These are phyloP conservation scores for Oleoguttula mirabilis DNA, from an alignment of 495 filamentous ascomycete species.

Conservation along the genomic window DNA sequence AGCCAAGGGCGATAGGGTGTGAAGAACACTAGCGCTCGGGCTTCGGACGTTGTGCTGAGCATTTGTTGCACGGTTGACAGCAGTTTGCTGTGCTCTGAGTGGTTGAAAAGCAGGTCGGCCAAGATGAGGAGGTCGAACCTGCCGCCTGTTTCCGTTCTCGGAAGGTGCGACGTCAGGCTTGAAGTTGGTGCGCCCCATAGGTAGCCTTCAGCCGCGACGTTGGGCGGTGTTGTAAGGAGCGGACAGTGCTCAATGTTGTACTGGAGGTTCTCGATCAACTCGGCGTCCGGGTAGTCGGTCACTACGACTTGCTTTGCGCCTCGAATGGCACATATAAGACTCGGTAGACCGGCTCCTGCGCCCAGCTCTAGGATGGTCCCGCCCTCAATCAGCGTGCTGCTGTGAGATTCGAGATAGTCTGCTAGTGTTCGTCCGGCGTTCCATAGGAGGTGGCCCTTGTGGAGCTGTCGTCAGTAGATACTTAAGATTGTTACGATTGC, in stretches of 20 bases:
- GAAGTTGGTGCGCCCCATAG: conserved; percentile 55
- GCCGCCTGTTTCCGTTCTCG: conserved; percentile 18
- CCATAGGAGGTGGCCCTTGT: conserved; percentile 77
- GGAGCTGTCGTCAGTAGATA: conserved; percentile 1
- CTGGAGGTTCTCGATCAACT: conserved; percentile 62
- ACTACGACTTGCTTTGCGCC: conserved; percentile 61
- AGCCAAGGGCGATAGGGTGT: conserved; percentile 89
- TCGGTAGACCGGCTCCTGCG: conserved; percentile 76
- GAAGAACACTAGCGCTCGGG: conserved; percentile 76
- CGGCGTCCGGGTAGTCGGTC: conserved; percentile 79
- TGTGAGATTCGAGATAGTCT: conserved; percentile 58
- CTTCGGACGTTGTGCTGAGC: conserved; percentile 38
- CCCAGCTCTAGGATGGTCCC: conserved; percentile 78
- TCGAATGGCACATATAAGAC: conserved; percentile 58
- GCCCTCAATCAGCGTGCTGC: conserved; percentile 39
- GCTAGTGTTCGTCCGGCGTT: conserved; percentile 68
- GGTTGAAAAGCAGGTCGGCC: conserved; percentile 80
- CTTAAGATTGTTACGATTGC: background rate
- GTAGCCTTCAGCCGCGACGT: conserved; percentile 22
- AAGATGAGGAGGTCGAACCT: conserved; percentile 73
- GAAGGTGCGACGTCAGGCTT: conserved; percentile 41
- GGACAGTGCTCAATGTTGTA: conserved; percentile 46
- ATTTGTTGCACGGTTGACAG: conserved; percentile 54
- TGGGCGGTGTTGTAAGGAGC: conserved; percentile 17
- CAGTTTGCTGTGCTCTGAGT: conserved; percentile 69